Evolutionary conservation across 2,329 filamentous ascomycete genomes (phyloP).

Genomic region (Penicillium sp.): DNA sequence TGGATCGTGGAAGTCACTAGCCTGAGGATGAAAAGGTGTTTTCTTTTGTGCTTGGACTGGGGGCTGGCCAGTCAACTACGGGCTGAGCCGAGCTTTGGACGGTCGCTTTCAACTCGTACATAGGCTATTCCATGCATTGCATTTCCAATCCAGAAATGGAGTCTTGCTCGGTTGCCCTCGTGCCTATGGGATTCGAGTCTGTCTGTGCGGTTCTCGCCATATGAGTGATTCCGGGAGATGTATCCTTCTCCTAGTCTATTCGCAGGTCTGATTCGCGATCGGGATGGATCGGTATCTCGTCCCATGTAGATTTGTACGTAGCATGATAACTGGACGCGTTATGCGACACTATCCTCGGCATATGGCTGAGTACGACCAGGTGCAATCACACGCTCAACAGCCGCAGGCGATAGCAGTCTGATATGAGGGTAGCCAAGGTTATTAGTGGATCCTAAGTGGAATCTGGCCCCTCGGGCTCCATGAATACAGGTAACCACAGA

Average conservation of each 20-base stretch:
- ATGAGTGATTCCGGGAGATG: background rate
- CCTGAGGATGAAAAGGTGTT: slow-evolving; percentile 26
- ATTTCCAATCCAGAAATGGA: slow-evolving; percentile 30
- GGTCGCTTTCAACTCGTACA: slow-evolving; percentile 27
- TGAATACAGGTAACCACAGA: too few species aligned
- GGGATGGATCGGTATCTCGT: background rate
- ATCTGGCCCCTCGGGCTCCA: background rate
- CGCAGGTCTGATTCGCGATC: background rate
- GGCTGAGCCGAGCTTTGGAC: slow-evolving; percentile 19
- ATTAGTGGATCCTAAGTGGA: background rate
- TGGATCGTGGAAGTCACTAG: slow-evolving; percentile 24
- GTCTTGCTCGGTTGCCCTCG: slow-evolving; percentile 4
- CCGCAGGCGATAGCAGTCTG: background rate
- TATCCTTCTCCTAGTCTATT: background rate
- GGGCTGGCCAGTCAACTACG: slow-evolving; percentile 12
- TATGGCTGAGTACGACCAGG: background rate
- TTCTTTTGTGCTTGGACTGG: slow-evolving; percentile 12
- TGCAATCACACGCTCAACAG: background rate
- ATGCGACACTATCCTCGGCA: background rate
- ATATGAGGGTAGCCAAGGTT: background rate
- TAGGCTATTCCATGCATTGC: slow-evolving; percentile 32
- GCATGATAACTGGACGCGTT: background rate
- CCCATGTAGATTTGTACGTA: background rate
- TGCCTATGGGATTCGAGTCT: background rate
- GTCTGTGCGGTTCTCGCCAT: background rate